Percentiles rank a stretch among this genome's conserved stretches.
These are phyloP conservation scores for Lactarius pseudohatsudake DNA, from an alignment of 768 basidiomycete genomes.

Conservation along the genomic window DNA sequence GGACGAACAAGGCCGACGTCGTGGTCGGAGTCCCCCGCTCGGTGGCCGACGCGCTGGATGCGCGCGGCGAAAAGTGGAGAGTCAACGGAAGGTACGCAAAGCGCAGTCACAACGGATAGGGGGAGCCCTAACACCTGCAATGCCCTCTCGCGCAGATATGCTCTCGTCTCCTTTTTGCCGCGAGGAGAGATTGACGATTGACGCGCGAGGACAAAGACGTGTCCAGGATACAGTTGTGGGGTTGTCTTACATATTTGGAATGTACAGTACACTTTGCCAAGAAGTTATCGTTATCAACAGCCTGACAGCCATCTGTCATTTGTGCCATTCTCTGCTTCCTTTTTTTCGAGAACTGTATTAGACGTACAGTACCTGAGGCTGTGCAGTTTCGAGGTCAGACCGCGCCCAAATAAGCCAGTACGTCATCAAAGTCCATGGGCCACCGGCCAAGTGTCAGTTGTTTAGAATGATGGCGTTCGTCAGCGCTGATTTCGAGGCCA, in stretches of 20 bases:
- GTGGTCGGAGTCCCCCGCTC: constrained; percentile 77
- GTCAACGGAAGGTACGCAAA: constrained; percentile 72
- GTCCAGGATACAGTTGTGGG: not conserved
- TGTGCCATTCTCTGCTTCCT: too few species aligned
- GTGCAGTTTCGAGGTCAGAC: too few species aligned
- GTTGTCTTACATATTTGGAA: not conserved
- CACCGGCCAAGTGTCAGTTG: too few species aligned
- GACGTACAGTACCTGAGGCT: too few species aligned
- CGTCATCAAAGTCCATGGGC: too few species aligned
- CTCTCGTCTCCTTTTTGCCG: constrained; percentile 21
- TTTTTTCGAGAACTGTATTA: too few species aligned
- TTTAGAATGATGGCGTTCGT: too few species aligned
- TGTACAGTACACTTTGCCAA: not conserved
- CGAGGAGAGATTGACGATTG: not conserved
- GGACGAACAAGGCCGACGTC: constrained; percentile 96
- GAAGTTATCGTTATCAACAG: not conserved
- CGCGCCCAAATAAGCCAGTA: too few species aligned
- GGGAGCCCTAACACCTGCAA: not conserved
- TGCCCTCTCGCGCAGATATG: constrained; percentile 15
- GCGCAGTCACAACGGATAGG: too few species aligned
- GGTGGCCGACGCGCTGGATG: constrained; percentile 65
- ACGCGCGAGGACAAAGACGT: not conserved
- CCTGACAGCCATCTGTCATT: not conserved
- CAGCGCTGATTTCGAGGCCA: too few species aligned
- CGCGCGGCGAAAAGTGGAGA: constrained; percentile 69